Evolutionary conservation across 2,329 filamentous ascomycete species (phyloP).

Genomic region (Coniella vitis): DNA sequence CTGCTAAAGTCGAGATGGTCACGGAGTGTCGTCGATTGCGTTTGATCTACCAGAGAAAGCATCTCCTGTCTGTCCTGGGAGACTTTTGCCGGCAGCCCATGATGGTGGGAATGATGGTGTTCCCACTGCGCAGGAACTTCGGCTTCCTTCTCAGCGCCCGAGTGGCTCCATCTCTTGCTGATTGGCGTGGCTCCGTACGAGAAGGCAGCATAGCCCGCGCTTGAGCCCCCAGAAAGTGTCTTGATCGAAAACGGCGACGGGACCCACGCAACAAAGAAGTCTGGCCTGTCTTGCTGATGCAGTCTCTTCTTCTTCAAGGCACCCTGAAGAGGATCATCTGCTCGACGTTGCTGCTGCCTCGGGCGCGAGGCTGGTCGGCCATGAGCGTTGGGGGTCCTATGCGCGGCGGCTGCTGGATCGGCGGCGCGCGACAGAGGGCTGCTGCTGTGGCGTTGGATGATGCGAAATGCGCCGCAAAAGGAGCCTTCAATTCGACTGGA

Average conservation of each 20-base stretch:
- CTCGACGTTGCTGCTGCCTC: conserved; percentile 5
- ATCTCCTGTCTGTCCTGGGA: conserved; percentile 35
- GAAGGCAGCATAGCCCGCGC: neutral
- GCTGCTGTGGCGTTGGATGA: conserved; percentile 32
- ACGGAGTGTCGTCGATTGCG: conserved; percentile 40
- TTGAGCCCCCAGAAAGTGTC: neutral
- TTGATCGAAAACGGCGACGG: conserved; percentile 7
- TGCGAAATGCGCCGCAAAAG: conserved; percentile 50
- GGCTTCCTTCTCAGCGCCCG: conserved; percentile 1
- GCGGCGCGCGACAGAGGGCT: neutral
- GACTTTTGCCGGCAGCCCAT: neutral
- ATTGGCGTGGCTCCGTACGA: conserved; percentile 2
- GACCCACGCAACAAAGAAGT: conserved; percentile 14
- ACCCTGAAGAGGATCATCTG: neutral
- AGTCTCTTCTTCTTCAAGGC: neutral
- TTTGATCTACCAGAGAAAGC: conserved; percentile 45
- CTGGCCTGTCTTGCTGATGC: neutral
- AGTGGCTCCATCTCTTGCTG: conserved; percentile 11
- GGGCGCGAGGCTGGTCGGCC: conserved; percentile 10
- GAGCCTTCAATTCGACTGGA: conserved; percentile 52
- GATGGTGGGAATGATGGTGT: no score
- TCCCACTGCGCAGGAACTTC: neutral
- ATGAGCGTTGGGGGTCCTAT: conserved; percentile 6
- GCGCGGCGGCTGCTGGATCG: neutral
- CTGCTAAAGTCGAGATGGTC: conserved; percentile 46